Percentiles rank a stretch among this genome's conserved stretches.
Evolutionary conservation across 1,139 yeast genomes (phyloP).

Genomic region (Yamadazyma taylorii): DNA sequence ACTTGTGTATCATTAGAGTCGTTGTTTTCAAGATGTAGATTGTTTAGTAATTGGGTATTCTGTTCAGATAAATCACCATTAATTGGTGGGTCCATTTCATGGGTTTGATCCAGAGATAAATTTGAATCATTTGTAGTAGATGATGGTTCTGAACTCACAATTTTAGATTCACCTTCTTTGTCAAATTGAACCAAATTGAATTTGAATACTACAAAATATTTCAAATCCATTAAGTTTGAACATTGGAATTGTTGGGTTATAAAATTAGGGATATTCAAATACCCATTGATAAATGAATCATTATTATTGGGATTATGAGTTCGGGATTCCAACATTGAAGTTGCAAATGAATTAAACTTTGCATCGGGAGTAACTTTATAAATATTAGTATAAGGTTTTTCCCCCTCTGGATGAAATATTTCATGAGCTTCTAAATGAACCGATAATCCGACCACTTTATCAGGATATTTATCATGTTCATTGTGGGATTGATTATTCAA

Average conservation of each 20-base stretch:
- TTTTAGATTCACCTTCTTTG: slow-evolving; percentile 8
- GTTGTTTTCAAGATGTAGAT: neutral
- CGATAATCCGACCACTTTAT: slow-evolving; percentile 33
- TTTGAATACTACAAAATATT: slow-evolving; percentile 39
- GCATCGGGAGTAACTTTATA: slow-evolving; percentile 39
- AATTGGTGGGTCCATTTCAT: slow-evolving; percentile 7
- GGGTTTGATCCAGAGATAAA: slow-evolving; percentile 1
- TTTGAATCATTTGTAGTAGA: too few species aligned
- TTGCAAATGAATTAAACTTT: slow-evolving; percentile 37
- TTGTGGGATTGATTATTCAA: slow-evolving; percentile 21
- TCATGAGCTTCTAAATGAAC: slow-evolving; percentile 45
- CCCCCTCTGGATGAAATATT: slow-evolving; percentile 25
- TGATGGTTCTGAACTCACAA: too few species aligned
- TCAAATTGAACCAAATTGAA: slow-evolving; percentile 34
- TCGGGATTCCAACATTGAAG: slow-evolving; percentile 24
- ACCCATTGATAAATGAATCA: slow-evolving; percentile 23
- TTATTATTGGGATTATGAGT: slow-evolving; percentile 10
- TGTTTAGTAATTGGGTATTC: neutral
- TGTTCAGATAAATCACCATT: neutral
- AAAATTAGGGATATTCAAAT: slow-evolving; percentile 32
- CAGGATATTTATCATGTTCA: slow-evolving; percentile 16
- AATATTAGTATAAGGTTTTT: slow-evolving; percentile 23
- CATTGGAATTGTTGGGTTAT: slow-evolving; percentile 41
- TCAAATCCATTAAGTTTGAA: slow-evolving; percentile 36
- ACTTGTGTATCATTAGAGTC: neutral